Conservation (phyloP, 768 basidiomycete genomes). For the Podaxis carcinomalis region DNA sequence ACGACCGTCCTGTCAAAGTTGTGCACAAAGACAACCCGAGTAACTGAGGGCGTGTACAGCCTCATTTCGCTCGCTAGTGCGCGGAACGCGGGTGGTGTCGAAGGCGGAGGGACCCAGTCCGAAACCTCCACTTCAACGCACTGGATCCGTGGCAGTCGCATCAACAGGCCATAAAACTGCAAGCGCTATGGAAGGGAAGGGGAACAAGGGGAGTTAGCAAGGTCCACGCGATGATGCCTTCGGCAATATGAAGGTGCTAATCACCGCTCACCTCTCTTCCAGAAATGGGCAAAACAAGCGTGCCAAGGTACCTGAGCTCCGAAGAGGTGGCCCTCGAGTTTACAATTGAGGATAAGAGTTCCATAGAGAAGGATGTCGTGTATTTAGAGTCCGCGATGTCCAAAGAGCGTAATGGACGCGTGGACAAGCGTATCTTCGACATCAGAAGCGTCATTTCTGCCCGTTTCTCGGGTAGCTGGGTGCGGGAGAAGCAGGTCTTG, state of each 20-base stretch:
- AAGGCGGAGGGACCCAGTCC: slow-evolving; percentile 59
- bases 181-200: slow-evolving; percentile 40
- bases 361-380: slow-evolving; percentile 48
- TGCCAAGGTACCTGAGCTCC: slow-evolving; percentile 57
- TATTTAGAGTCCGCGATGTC: slow-evolving; percentile 64
- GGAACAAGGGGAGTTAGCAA: slow-evolving; percentile 8
- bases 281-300: slow-evolving; percentile 57
- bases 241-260: not conserved
- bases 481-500: slow-evolving; percentile 65
- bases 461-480: slow-evolving; percentile 43
- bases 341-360: slow-evolving; percentile 42
- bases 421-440: slow-evolving; percentile 40
- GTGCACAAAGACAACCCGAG: slow-evolving; percentile 55
- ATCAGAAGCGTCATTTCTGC: slow-evolving; percentile 48
- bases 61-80: slow-evolving; percentile 58
- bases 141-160: slow-evolving; percentile 44
- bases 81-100: slow-evolving; percentile 46
- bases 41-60: slow-evolving; percentile 51
- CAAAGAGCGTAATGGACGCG: slow-evolving; percentile 41
- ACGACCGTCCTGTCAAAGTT: slow-evolving; percentile 57
- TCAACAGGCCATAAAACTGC: slow-evolving; percentile 55
- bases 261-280: slow-evolving; percentile 42
- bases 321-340: slow-evolving; percentile 25
- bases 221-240: slow-evolving; percentile 7
- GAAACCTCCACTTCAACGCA: slow-evolving; percentile 63